Evolutionary conservation across 768 basidiomycete species (phyloP), one percentile per base, ranked within the genome.

Genomic region (Russula lepida): DNA sequence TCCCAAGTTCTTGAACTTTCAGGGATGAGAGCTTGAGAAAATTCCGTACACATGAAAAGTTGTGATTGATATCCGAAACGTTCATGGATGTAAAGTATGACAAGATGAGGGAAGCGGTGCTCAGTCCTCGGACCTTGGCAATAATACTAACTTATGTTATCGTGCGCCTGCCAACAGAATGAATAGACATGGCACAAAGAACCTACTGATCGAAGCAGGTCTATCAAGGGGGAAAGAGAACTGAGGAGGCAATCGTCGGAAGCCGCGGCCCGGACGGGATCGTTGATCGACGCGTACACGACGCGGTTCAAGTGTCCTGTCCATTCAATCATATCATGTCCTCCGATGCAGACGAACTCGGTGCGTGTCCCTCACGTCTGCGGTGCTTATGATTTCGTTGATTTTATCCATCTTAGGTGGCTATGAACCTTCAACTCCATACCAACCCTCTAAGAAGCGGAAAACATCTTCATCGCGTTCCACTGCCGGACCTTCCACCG

Each of bases 141-240:
- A 84, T 76, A 5, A 85, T 88, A 55, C n/a, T n/a, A n/a, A n/a
- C n/a, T 88, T 87, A 63, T 89, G 84, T 2, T 89, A 4, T 78
- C 75, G 66, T 90, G 89, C 4, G 87, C 86, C 65, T 89, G n/a
- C n/a, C 84, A 2, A 76, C 74, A 11, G 88, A 84, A 69, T 85
- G 82, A 66, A 92, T 88, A 54, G 78, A 83, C 75, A 88, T 74
- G 4, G 79, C 72, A 32, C 74, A 76, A 51, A 81, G 70, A 11
- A 84, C 77, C 86, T 85, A 88, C 54, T 74, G 72, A 70, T 91
- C 88, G 59, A 91, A 90, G 2, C 81, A 0, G 79, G 75, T 3
- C 86, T 87, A 33, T 84, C 86, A 25, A 88, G 72, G 33, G 71
- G 66, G 7, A 88, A 89, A 6, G 69, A 35, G 33, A 13, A 13